phyloP scores from a whole-genome alignment of 2,329 filamentous ascomycete genomes.

The Cylindrodendrum hubeiense region DNA sequence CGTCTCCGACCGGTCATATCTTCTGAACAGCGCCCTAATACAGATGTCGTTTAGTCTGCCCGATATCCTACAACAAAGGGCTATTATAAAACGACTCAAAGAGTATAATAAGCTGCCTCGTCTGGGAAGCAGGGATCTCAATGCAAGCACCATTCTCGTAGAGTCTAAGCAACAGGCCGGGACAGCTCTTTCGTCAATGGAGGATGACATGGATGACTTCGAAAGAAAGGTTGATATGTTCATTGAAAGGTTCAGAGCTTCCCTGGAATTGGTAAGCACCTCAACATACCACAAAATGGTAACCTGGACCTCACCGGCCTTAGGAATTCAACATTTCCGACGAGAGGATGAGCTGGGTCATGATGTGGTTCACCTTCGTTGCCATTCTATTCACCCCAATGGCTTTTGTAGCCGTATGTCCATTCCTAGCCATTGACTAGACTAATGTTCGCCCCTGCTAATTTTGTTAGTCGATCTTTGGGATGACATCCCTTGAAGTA shows the following conservation, averaged over 20 bases:
- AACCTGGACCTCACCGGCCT: background rate
- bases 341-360: slow-evolving; percentile 25
- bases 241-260: slow-evolving; percentile 18
- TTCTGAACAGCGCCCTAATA: slow-evolving; percentile 11
- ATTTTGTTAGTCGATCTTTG: slow-evolving; percentile 13
- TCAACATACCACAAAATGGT: background rate
- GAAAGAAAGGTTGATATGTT: slow-evolving; percentile 17
- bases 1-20: slow-evolving; percentile 8
- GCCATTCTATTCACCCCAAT: slow-evolving; percentile 19
- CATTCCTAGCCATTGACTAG: background rate
- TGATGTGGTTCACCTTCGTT: slow-evolving; percentile 22
- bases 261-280: background rate
- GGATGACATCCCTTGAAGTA: slow-evolving; percentile 18
- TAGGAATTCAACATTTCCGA: slow-evolving; percentile 9
- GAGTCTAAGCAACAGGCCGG: background rate
- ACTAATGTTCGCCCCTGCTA: background rate
- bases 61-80: slow-evolving; percentile 9
- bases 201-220: slow-evolving; percentile 7
- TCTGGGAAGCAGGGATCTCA: background rate
- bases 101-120: slow-evolving; percentile 8
- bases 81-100: background rate
- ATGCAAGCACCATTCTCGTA: background rate
- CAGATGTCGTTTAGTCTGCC: slow-evolving; percentile 13
- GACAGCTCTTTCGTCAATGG: slow-evolving; percentile 1
- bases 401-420: slow-evolving; percentile 14